These are phyloP conservation scores for Pseudomonodictys pantanalensis DNA, from an alignment of 495 filamentous ascomycete genomes.

Conservation along the genomic window DNA sequence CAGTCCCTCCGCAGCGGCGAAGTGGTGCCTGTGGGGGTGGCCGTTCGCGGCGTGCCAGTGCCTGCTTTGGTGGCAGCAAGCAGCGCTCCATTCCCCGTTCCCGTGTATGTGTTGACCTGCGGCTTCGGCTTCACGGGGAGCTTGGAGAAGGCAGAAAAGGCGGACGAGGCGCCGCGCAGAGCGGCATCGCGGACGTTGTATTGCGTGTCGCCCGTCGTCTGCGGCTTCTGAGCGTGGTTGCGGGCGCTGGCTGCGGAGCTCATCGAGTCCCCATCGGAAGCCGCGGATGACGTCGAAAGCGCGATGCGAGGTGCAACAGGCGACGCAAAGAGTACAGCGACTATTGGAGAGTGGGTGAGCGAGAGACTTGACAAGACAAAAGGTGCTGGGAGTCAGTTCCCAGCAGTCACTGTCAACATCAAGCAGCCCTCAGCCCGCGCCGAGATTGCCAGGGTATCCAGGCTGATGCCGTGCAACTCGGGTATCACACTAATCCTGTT, in stretches of 20 bases:
- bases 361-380: too few relatives aligned
- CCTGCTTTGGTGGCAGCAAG: conserved; percentile 32
- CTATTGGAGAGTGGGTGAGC: too few relatives aligned
- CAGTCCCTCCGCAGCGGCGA: conserved; percentile 19
- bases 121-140: conserved; percentile 31
- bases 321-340: too few relatives aligned
- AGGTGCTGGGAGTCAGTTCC: too few relatives aligned
- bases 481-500: too few relatives aligned
- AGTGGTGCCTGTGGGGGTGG: not conserved
- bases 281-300: too few relatives aligned
- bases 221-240: conserved; percentile 12
- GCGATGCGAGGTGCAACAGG: too few relatives aligned
- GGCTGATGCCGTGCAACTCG: too few relatives aligned
- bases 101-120: conserved; percentile 27
- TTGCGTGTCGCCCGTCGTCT: conserved; percentile 25
- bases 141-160: conserved; percentile 37
- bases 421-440: too few relatives aligned
- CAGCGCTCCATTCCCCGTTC: conserved; percentile 29
- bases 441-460: too few relatives aligned
- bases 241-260: conserved; percentile 22
- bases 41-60: conserved; percentile 7
- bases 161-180: conserved; percentile 31
- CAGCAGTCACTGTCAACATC: too few relatives aligned
- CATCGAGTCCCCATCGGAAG: conserved; percentile 32
- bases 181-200: conserved; percentile 36